Evolutionary conservation across 345 rosid species (phyloP).

Genomic region (Erucastrum elatum): DNA sequence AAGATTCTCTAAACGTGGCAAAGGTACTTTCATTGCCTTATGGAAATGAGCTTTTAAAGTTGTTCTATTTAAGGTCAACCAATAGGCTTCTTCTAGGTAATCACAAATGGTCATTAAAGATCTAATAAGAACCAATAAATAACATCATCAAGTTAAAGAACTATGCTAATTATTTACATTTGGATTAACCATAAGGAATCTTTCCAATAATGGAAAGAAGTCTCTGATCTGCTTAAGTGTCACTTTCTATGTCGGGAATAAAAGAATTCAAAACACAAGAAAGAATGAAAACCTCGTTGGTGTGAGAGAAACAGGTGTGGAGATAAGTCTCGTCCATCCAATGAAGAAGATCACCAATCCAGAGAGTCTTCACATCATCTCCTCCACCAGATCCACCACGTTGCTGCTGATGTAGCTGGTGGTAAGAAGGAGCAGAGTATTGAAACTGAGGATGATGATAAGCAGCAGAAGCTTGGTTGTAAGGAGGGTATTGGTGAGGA

Average conservation of each 20-base stretch:
- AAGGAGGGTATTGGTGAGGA: conserved; percentile 54
- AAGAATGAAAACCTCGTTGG: conserved; percentile 59
- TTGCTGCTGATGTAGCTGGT: conserved; percentile 16
- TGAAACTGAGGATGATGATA: conserved; percentile 13
- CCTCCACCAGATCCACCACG: conserved; percentile 36
- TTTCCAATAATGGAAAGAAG: conserved; percentile 10
- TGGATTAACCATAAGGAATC: conserved; percentile 14
- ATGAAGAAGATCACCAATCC: conserved; percentile 87
- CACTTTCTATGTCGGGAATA: conserved; percentile 16
- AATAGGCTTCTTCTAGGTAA: not conserved
- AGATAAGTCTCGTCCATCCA: conserved; percentile 96
- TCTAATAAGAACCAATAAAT: conserved; percentile 13
- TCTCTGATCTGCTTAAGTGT: conserved; percentile 23
- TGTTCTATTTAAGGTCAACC: conserved; percentile 31
- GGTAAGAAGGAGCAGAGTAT: conserved; percentile 5
- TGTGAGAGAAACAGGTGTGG: conserved; percentile 65
- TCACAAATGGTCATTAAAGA: conserved; percentile 11
- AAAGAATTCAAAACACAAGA: not conserved
- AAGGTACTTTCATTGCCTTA: conserved; percentile 17
- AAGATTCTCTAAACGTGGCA: conserved; percentile 10
- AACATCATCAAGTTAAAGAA: not conserved
- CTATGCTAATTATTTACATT: conserved; percentile 8
- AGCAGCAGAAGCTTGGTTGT: conserved; percentile 25
- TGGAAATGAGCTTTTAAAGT: conserved; percentile 11
- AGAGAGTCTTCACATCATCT: conserved; percentile 73